These are phyloP conservation scores for Epichloe baconii DNA, from an alignment of 2,329 filamentous ascomycete species.

Conservation along the genomic window DNA sequence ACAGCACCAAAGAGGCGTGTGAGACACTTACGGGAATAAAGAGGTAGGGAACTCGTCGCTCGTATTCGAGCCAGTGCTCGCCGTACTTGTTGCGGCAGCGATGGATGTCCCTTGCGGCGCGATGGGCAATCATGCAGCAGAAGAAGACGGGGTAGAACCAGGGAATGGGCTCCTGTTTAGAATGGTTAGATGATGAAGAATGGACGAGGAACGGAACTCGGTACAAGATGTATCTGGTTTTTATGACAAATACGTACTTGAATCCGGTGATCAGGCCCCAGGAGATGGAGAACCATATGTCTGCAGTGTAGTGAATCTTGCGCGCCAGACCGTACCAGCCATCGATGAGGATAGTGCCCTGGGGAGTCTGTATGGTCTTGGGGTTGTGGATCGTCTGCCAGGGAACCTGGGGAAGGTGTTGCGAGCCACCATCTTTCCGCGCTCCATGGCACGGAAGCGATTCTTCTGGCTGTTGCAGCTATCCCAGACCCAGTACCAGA, in stretches of 20 bases:
- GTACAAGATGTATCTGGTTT: background rate
- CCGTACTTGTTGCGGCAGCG: constrained; percentile 72
- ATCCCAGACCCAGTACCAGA: constrained; percentile 86
- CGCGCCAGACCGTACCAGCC: constrained; percentile 72
- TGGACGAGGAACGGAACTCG: background rate
- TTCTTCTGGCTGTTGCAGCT: constrained; percentile 91
- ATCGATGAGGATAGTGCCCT: constrained; percentile 66
- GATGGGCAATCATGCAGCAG: constrained; percentile 66
- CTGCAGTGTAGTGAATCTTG: constrained; percentile 42
- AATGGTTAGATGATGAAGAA: constrained; percentile 3
- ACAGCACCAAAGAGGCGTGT: background rate
- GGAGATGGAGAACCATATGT: constrained; percentile 34
- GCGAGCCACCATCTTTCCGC: constrained; percentile 55
- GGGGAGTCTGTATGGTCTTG: constrained; percentile 57
- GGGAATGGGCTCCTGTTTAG: constrained; percentile 53
- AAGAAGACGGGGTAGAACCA: constrained; percentile 91
- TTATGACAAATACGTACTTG: constrained; percentile 15
- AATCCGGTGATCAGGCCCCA: constrained; percentile 41
- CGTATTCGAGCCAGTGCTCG: constrained; percentile 69
- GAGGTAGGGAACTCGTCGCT: constrained; percentile 64
- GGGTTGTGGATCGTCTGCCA: constrained; percentile 78
- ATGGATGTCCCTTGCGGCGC: constrained; percentile 62
- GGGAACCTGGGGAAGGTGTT: constrained; percentile 83
- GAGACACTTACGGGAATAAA: constrained; percentile 54
- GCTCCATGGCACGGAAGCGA: constrained; percentile 70